These are phyloP conservation scores for Penicillium vulpinum DNA, from an alignment of 2,329 filamentous ascomycete genomes.

Conservation along the genomic window DNA sequence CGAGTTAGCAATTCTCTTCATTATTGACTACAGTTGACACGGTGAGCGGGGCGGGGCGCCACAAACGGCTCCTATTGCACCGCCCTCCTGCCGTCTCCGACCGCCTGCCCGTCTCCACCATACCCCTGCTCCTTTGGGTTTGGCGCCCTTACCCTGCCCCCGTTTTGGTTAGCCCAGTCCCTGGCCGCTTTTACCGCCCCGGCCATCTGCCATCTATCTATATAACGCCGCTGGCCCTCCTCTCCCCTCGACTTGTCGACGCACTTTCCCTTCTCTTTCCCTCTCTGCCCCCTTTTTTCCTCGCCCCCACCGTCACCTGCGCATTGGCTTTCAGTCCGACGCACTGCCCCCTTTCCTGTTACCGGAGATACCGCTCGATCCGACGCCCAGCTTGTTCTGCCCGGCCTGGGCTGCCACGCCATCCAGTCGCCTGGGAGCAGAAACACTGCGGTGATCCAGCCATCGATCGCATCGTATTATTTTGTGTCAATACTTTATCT, in stretches of 20 bases:
- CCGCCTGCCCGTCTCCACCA: constrained; percentile 18
- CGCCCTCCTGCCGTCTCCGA: constrained; percentile 13
- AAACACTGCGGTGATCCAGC: background rate
- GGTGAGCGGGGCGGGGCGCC: constrained; percentile 26
- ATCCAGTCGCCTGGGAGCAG: background rate
- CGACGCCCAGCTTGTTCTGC: background rate
- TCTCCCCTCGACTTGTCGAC: constrained; percentile 19
- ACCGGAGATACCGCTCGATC: constrained; percentile 10
- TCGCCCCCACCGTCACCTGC: constrained; percentile 3
- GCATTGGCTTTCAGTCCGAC: constrained; percentile 11
- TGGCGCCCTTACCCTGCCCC: constrained; percentile 9
- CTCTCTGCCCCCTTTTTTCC: background rate
- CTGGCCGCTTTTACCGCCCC: constrained; percentile 23
- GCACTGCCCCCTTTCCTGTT: constrained; percentile 15
- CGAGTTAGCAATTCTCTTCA: background rate
- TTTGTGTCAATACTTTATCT: background rate
- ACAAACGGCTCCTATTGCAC: constrained; percentile 23
- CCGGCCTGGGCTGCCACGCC: background rate
- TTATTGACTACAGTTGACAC: constrained; percentile 1
- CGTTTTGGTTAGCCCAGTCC: constrained; percentile 17
- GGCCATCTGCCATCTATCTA: constrained; percentile 24
- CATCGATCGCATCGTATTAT: constrained; percentile 1
- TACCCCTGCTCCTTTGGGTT: constrained; percentile 17
- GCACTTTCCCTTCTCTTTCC: constrained; percentile 27
- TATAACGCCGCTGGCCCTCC: constrained; percentile 24